These are phyloP conservation scores for Cyberlindnera misumaiensis DNA, from an alignment of 805 yeast genomes.

Conservation along the genomic window DNA sequence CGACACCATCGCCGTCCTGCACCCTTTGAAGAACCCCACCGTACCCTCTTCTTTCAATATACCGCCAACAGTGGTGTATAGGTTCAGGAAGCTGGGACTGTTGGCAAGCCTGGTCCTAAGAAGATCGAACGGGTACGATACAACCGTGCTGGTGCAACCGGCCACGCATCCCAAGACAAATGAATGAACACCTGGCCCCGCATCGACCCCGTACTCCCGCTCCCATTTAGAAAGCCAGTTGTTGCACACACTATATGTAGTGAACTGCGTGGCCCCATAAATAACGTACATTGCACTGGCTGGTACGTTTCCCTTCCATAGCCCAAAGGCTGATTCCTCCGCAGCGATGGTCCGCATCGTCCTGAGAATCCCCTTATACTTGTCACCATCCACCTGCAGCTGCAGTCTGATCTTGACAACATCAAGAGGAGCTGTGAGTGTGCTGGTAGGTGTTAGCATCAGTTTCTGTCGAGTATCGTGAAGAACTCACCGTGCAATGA, in stretches of 20 bases:
- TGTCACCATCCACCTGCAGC: conserved; percentile 34
- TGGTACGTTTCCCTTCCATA: conserved; percentile 97
- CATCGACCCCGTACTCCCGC: conserved; percentile 3
- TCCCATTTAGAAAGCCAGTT: conserved; percentile 30
- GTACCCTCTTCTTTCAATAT: conserved; percentile 37
- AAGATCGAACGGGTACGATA: conserved; percentile 88
- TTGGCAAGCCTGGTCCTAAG: conserved; percentile 82
- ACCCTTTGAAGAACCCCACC: conserved; percentile 43
- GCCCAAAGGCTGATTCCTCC: conserved; percentile 64
- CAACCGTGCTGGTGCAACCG: conserved; percentile 65
- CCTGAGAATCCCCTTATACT: conserved; percentile 29
- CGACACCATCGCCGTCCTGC: conserved; percentile 45
- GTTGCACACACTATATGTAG: conserved; percentile 57
- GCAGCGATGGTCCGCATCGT: conserved; percentile 38
- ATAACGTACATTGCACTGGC: conserved; percentile 80
- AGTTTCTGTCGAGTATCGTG: no score
- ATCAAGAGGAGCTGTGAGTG: conserved; percentile 71
- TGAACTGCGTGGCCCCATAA: conserved; percentile 83
- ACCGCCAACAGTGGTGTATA: conserved; percentile 22
- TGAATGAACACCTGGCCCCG: conserved; percentile 27
- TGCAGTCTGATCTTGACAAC: conserved; percentile 73
- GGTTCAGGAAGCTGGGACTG: conserved; percentile 27
- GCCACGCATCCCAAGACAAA: conserved; percentile 67
- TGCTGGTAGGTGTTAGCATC: conserved; percentile 30
- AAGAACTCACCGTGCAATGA: conserved; percentile 27